Evolutionary conservation across 202 grass and related monocot species (phyloP).

Genomic region (Zoysia matrella): DNA sequence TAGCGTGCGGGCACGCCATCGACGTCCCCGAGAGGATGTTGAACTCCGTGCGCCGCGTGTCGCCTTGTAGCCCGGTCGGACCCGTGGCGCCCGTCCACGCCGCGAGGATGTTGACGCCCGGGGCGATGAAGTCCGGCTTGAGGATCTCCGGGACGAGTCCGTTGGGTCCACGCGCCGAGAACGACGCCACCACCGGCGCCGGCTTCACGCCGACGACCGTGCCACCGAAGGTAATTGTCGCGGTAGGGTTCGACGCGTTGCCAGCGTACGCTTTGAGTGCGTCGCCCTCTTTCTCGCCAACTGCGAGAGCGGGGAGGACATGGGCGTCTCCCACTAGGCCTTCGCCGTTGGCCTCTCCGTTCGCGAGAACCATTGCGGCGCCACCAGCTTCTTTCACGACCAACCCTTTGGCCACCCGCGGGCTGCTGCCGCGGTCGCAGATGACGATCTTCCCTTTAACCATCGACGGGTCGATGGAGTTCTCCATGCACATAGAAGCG

Average conservation of each 20-base stretch:
- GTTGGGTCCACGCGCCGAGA: constrained; percentile 91
- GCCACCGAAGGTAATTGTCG: constrained; percentile 69
- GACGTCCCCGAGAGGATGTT: constrained; percentile 97
- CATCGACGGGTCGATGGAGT: constrained; percentile 81
- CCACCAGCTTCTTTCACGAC: constrained; percentile 84
- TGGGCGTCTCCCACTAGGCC: constrained; percentile 90
- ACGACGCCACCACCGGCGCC: constrained; percentile 88
- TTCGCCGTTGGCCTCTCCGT: constrained; percentile 84
- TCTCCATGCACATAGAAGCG: constrained; percentile 90
- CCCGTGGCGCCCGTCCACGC: constrained; percentile 70
- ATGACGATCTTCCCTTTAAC: constrained; percentile 87
- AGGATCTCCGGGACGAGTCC: constrained; percentile 81
- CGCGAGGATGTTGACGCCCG: constrained; percentile 47
- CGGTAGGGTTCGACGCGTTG: constrained; percentile 55
- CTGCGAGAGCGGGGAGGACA: constrained; percentile 79
- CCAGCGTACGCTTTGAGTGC: constrained; percentile 63
- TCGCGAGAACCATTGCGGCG: constrained; percentile 82
- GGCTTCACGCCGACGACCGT: constrained; percentile 86
- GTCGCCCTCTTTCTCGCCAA: constrained; percentile 83
- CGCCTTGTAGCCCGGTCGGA: constrained; percentile 68
- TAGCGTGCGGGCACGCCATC: constrained; percentile 98
- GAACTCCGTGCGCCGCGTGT: constrained; percentile 76
- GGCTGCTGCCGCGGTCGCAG: constrained; percentile 95
- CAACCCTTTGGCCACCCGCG: constrained; percentile 89
- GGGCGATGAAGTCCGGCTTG: constrained; percentile 91